Conservation (phyloP, 352 stramenopile species). For the Phytophthora boehmeriae region DNA sequence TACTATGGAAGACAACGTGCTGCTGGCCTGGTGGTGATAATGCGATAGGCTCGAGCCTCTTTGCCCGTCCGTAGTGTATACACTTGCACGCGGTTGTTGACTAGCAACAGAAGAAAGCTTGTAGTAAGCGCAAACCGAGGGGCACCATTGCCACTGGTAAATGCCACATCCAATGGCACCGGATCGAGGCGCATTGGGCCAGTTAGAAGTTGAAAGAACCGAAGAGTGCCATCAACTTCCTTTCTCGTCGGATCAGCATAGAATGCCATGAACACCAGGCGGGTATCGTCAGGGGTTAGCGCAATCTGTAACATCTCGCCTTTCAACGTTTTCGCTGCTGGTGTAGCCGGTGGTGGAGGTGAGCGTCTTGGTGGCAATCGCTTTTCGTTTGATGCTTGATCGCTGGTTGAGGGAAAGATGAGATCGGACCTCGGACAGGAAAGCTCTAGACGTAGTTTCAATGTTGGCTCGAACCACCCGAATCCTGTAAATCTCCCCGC, state of each 20-base stretch:
- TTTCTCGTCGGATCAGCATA: conserved; percentile 27
- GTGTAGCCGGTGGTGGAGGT: background rate
- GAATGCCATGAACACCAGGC: conserved; percentile 55
- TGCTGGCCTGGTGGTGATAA: conserved; percentile 16
- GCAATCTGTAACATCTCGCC: conserved; percentile 54
- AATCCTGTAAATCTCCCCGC: conserved; percentile 41
- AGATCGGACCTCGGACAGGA: conserved; percentile 1
- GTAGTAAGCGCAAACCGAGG: conserved; percentile 49
- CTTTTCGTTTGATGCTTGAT: conserved; percentile 2
- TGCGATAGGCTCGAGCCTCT: conserved; percentile 22
- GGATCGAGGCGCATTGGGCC: conserved; percentile 23
- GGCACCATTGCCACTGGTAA: conserved; percentile 28
- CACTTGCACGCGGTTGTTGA: conserved; percentile 41
- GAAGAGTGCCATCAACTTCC: conserved; percentile 25
- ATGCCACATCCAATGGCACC: conserved; percentile 32
- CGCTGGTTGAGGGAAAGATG: background rate
- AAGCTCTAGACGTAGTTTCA: conserved; percentile 36
- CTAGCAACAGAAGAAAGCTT: conserved; percentile 38
- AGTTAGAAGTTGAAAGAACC: conserved; percentile 43
- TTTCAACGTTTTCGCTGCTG: background rate
- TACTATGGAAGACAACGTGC: conserved; percentile 29
- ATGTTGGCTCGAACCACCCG: conserved; percentile 46
- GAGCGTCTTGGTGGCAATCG: conserved; percentile 3
- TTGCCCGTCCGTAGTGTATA: conserved; percentile 32
- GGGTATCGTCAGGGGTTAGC: conserved; percentile 32